Percentiles rank a stretch among this genome's conserved stretches.
phyloP scores from a whole-genome alignment of 2,329 filamentous ascomycete genomes.

The Emericellopsis atlantica region DNA sequence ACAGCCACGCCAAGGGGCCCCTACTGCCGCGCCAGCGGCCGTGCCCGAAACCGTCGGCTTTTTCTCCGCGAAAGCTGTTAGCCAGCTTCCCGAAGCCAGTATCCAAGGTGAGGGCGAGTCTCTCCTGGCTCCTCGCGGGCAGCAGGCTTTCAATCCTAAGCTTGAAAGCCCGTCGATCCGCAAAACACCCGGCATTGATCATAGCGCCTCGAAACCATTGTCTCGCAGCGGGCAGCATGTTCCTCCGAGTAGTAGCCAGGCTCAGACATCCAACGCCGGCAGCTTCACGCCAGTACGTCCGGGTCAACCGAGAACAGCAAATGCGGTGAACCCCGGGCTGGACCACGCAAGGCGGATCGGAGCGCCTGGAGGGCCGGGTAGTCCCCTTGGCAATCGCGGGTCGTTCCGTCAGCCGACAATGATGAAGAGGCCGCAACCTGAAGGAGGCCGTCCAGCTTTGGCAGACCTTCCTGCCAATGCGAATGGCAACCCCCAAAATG shows the following conservation, averaged over 20 bases:
- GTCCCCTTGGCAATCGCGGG: constrained; percentile 44
- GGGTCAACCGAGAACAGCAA: constrained; percentile 19
- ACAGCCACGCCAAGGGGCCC: constrained; percentile 10
- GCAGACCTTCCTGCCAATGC: constrained; percentile 37
- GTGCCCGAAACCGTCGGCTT: constrained; percentile 42
- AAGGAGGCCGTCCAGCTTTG: constrained; percentile 28
- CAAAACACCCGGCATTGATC: constrained; percentile 80
- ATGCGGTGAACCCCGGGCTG: constrained; percentile 38
- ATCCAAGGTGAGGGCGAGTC: constrained; percentile 24
- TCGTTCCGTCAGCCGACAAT: constrained; percentile 45
- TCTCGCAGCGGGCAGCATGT: constrained; percentile 43
- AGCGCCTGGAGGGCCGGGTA: constrained; percentile 38
- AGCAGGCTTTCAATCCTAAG: constrained; percentile 57
- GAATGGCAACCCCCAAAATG: constrained; percentile 8
- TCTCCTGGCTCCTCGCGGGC: constrained; percentile 26
- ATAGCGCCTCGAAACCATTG: constrained; percentile 63
- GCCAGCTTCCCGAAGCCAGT: constrained; percentile 33
- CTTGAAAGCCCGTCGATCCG: constrained; percentile 75
- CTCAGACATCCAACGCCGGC: constrained; percentile 6
- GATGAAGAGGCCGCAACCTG: constrained; percentile 34
- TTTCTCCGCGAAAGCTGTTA: constrained; percentile 57
- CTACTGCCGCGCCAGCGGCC: constrained; percentile 6
- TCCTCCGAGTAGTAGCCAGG: constrained; percentile 16
- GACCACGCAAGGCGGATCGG: constrained; percentile 46
- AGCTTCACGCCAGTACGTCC: constrained; percentile 18